phyloP scores from a whole-genome alignment of 169 alveolate species.

The Ichthyophthirius multifiliis region DNA sequence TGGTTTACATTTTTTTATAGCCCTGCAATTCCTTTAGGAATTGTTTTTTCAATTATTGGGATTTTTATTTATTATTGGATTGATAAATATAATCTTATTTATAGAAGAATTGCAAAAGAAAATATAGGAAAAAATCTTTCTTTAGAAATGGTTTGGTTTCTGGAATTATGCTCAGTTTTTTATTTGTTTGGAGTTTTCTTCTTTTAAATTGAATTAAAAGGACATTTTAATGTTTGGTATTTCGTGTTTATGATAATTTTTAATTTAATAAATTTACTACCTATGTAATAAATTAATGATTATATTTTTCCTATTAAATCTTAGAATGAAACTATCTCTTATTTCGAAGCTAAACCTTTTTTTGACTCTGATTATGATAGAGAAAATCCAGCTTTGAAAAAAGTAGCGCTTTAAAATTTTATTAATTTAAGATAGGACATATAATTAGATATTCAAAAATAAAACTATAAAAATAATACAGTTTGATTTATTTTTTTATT shows the following conservation, averaged over 20 bases:
- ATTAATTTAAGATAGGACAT: too few relatives aligned
- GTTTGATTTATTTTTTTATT: too few relatives aligned
- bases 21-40: constrained; percentile 37
- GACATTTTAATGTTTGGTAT: too few relatives aligned
- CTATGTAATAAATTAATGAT: too few relatives aligned
- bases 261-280: too few relatives aligned
- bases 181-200: constrained; percentile 25
- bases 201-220: too few relatives aligned
- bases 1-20: constrained; percentile 46
- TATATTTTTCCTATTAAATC: too few relatives aligned
- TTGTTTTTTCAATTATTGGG: constrained; percentile 24
- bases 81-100: constrained; percentile 31
- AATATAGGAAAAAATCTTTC: constrained; percentile 28
- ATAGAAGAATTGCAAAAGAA: constrained; percentile 36
- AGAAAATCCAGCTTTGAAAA: constrained; percentile 37
- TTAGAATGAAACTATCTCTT: too few relatives aligned
- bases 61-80: constrained; percentile 26
- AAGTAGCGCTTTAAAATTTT: constrained; percentile 25
- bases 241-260: too few relatives aligned
- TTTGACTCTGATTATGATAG: constrained; percentile 49
- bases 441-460: too few relatives aligned
- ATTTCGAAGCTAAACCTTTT: too few relatives aligned
- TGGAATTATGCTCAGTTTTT: constrained; percentile 21
- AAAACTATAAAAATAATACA: too few relatives aligned
- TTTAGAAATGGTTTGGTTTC: constrained; percentile 28